These are phyloP conservation scores for Nitzschia palea DNA, from an alignment of 108 stramenopile genomes.

Conservation along the genomic window DNA sequence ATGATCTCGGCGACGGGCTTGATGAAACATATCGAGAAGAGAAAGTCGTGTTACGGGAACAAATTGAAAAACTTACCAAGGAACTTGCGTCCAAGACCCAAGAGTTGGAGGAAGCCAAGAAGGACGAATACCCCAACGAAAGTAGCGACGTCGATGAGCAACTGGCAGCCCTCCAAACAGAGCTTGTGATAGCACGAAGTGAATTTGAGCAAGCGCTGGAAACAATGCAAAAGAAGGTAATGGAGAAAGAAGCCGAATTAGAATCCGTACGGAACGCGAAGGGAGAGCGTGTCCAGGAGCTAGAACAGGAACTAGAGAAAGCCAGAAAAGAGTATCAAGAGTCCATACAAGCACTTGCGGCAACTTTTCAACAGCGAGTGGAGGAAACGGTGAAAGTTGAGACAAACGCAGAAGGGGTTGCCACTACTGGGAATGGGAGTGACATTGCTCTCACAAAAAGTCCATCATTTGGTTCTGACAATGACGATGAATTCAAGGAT, in stretches of 20 bases:
- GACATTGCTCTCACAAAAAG: too few species aligned
- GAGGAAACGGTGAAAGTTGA: background rate
- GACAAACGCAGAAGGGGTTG: background rate
- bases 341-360: constrained; percentile 3
- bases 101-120: background rate
- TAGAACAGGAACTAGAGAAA: constrained; percentile 5
- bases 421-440: background rate
- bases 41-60: background rate
- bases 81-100: background rate
- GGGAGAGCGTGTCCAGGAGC: background rate
- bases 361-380: background rate
- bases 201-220: background rate
- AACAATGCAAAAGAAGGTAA: background rate
- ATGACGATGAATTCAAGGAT: constrained; percentile 7
- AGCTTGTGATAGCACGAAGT: constrained; percentile 1
- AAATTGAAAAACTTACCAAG: background rate
- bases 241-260: background rate
- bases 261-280: background rate
- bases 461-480: background rate
- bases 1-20: background rate
- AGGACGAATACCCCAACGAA: background rate
- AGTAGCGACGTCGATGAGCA: background rate
- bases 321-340: constrained; percentile 14
- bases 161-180: constrained; percentile 4
- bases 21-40: background rate